phyloP scores from a whole-genome alignment of 2,329 filamentous ascomycete species.

The Coleophoma eucalyptorum region DNA sequence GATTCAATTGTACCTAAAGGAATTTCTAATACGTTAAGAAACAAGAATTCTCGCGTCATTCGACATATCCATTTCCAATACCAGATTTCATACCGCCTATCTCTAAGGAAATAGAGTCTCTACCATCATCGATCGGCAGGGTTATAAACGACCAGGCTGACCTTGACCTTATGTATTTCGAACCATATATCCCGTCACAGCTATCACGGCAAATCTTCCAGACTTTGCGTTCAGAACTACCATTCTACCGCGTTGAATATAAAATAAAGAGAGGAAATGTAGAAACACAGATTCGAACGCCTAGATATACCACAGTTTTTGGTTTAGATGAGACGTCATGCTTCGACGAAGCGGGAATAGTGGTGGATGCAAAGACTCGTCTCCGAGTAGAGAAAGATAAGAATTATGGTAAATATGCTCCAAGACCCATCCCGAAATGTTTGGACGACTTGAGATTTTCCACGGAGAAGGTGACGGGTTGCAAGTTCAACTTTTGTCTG shows the following conservation, averaged over 20 bases:
- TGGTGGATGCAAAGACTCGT: conserved; percentile 40
- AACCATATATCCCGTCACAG: conserved; percentile 62
- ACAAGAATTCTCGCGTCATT: conserved; percentile 31
- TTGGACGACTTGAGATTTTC: conserved; percentile 59
- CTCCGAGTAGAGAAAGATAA: conserved; percentile 44
- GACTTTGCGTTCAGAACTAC: conserved; percentile 67
- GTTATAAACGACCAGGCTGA: conserved; percentile 64
- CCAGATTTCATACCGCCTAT: conserved; percentile 35
- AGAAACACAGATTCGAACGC: conserved; percentile 56
- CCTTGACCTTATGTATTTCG: conserved; percentile 71
- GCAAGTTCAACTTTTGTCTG: conserved; percentile 72
- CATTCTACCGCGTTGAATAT: conserved; percentile 74
- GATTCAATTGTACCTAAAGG: background rate
- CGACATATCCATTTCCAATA: conserved; percentile 48
- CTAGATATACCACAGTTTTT: conserved; percentile 57
- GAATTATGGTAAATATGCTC: conserved; percentile 49
- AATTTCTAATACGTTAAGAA: conserved; percentile 3
- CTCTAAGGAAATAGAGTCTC: conserved; percentile 33
- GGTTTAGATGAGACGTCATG: conserved; percentile 57
- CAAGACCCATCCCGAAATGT: conserved; percentile 68
- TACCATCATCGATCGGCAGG: conserved; percentile 49
- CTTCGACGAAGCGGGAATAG: conserved; percentile 44
- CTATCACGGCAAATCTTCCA: conserved; percentile 59
- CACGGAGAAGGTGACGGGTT: conserved; percentile 63
- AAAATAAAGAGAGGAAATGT: conserved; percentile 63